Evolutionary conservation across 441 rosid species (phyloP), one percentile per base, ranked within the genome.

Genomic region (Croton laevigatus): DNA sequence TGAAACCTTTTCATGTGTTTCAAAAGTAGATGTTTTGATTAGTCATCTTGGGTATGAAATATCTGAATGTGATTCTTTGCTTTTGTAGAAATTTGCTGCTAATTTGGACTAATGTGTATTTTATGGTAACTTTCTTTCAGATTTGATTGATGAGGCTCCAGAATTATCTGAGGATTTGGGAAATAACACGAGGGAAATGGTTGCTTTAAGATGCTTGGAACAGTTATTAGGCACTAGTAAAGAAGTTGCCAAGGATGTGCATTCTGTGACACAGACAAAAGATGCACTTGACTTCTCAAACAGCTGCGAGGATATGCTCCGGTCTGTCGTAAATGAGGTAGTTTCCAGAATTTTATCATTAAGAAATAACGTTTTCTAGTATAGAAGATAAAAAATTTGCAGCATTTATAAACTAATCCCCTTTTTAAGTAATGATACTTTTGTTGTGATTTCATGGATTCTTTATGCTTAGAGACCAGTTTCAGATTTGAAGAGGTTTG

Each of bases 191-290:
- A 78, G 75, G 74, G 91, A 89, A 73, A 74, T 68, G 75, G 78
- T 85, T 76, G 79, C 89, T 76, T 80, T 87, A 78, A 85, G 86
- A 68, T 84, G 85, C 61, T 76, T 85, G 75, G 89, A 87, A 80
- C 81, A 80, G 70, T 77, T 89, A 65, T 81, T 71, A 75, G 76
- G 73, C 55, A 9, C 20, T 54, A 46, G 46, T 54, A 60, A 71
- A 74, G 77, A 59, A 68, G 32, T 27, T 12, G 16, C 48, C 4
- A 40, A 62, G 51, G 77, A 59, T 23, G 62, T n/a, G 69, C 38
- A 34, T 66, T 69, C 75, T 72, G 68, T 13, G 9, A 1, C 48
- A 10, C 81, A 74, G 37, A 42, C 73, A 6, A 81, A 79, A 49
- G 52, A 59, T 8, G 55, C 53, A 14, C 54, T 87, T 76, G 81